A percentile compares a stretch with the other conserved stretches of the same genome.
These are phyloP conservation scores for Entomortierella lignicola DNA, from an alignment of 192 early-diverging fungal species.

Conservation along the genomic window DNA sequence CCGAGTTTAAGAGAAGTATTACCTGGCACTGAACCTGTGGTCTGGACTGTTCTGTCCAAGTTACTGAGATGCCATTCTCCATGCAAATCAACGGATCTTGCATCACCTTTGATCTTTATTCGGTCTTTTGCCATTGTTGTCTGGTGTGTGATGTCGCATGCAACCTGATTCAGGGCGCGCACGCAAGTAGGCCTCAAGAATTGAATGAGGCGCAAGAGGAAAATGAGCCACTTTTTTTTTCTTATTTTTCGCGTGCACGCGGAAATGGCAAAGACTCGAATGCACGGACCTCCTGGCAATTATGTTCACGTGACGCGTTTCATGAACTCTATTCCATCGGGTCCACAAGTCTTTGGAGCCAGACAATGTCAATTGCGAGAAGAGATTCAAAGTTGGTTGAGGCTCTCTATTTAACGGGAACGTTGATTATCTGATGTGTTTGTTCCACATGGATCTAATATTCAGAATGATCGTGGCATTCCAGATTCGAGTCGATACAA, in stretches of 20 bases:
- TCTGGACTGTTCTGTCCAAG: constrained; percentile 8
- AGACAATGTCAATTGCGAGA: no score
- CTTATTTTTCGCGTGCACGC: no score
- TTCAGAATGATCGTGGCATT: constrained; percentile 18
- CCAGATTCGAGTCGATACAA: background rate
- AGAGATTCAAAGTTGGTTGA: no score
- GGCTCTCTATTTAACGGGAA: no score
- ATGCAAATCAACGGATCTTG: constrained; percentile 10
- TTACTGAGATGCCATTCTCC: constrained; percentile 28
- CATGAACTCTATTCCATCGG: no score
- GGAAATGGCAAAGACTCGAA: no score
- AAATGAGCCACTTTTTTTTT: no score
- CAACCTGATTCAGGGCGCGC: no score
- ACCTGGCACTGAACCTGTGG: constrained; percentile 28
- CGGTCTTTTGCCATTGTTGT: background rate
- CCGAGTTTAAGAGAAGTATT: background rate
- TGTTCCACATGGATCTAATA: constrained; percentile 19
- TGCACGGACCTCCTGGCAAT: constrained; percentile 1
- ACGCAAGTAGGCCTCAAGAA: no score
- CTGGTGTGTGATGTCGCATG: background rate
- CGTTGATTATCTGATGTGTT: no score
- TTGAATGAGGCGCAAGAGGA: no score
- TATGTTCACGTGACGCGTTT: background rate
- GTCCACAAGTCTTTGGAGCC: no score
- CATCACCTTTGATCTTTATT: background rate